These are phyloP conservation scores for Leishmania gerbilli DNA, from an alignment of 208 protist genomes.

Conservation along the genomic window DNA sequence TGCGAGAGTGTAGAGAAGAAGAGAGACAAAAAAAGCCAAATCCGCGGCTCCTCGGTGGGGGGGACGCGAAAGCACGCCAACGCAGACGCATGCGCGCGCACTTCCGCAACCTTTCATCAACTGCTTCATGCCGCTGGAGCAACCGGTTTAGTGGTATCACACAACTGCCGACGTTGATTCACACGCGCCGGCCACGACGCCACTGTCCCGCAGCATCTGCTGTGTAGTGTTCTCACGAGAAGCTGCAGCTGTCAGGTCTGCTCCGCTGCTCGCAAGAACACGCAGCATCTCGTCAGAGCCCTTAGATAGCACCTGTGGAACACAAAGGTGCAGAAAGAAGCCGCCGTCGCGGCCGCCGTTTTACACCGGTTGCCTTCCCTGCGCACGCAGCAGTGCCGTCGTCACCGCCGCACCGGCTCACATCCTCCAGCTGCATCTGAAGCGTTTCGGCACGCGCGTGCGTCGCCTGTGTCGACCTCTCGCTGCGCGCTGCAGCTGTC, in stretches of 20 bases:
- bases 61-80: background rate
- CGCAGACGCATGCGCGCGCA: background rate
- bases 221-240: background rate
- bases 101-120: conserved; percentile 29
- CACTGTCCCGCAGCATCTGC: background rate
- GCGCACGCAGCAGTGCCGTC: background rate
- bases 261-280: background rate
- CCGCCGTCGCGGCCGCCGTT: background rate
- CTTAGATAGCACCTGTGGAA: background rate
- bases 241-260: background rate
- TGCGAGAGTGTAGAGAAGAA: too few species aligned
- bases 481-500: conserved; percentile 1
- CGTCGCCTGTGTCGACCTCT: conserved; percentile 1
- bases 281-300: background rate
- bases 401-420: background rate
- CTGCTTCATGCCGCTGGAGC: conserved; percentile 45
- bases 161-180: conserved; percentile 14
- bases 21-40: background rate
- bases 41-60: background rate
- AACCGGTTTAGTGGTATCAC: conserved; percentile 24
- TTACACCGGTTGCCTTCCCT: background rate
- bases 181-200: conserved; percentile 10
- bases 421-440: conserved; percentile 5
- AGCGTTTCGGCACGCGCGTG: background rate
- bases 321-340: background rate